Evolutionary conservation across 805 yeast genomes (phyloP).

Genomic region (Teunomyces tritomae): DNA sequence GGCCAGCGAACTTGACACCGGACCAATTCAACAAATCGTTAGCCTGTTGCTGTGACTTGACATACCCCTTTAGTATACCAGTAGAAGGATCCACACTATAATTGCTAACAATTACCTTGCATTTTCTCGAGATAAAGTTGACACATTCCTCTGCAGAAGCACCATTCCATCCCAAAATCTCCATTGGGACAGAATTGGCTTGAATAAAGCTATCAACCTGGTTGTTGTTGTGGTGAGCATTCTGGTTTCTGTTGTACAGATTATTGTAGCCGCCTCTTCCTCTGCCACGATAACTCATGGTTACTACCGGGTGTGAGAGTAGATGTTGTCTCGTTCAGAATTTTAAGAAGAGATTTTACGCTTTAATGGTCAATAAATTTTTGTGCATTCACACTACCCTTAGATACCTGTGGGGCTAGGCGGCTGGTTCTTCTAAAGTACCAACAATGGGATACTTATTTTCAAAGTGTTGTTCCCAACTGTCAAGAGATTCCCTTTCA

Average conservation of each 20-base stretch:
- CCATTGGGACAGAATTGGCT: constrained; percentile 47
- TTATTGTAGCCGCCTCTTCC: constrained; percentile 19
- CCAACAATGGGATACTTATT: constrained; percentile 85
- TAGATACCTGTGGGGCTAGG: neutral
- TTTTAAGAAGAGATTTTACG: constrained; percentile 3
- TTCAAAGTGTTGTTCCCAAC: constrained; percentile 83
- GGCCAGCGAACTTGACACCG: constrained; percentile 84
- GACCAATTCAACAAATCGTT: constrained; percentile 55
- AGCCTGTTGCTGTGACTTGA: constrained; percentile 54
- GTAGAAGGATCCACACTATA: constrained; percentile 47
- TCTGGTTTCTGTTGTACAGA: constrained; percentile 13
- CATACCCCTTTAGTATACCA: constrained; percentile 59
- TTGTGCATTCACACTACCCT: constrained; percentile 4
- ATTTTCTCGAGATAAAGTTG: constrained; percentile 65
- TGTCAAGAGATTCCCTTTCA: constrained; percentile 67
- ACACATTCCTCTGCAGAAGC: constrained; percentile 68
- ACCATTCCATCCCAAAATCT: constrained; percentile 79
- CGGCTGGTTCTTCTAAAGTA: constrained; percentile 39
- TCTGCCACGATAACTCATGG: constrained; percentile 41
- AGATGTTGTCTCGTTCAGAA: constrained; percentile 1
- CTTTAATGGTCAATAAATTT: neutral
- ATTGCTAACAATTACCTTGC: constrained; percentile 54
- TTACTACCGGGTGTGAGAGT: neutral
- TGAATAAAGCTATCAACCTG: constrained; percentile 25
- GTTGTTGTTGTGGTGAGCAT: constrained; percentile 14